Conservation (phyloP, 2,329 filamentous ascomycete genomes). For the Claviceps arundinis region DNA sequence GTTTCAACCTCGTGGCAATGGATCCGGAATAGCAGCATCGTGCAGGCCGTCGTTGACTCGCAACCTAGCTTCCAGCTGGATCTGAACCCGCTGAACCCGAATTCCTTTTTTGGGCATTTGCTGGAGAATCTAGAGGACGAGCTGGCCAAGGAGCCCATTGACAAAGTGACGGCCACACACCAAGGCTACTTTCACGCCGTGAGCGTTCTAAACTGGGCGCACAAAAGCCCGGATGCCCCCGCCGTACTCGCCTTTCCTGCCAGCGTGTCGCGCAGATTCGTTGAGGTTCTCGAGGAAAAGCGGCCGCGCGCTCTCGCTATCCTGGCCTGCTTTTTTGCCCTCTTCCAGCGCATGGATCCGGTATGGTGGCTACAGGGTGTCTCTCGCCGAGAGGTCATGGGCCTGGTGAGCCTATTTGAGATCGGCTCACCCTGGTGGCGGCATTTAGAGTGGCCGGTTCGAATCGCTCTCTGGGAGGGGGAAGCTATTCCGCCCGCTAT, state of each 20-base stretch:
- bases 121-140: conserved; percentile 46
- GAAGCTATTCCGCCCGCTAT: conserved; percentile 37
- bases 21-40: conserved; percentile 42
- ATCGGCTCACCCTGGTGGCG: conserved; percentile 47
- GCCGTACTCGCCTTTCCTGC: conserved; percentile 51
- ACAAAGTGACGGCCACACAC: conserved; percentile 18
- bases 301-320: conserved; percentile 50
- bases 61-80: conserved; percentile 50
- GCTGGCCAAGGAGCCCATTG: conserved; percentile 24
- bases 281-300: conserved; percentile 44
- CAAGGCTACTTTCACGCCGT: conserved; percentile 51
- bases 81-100: conserved; percentile 34
- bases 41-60: conserved; percentile 49
- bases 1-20: conserved; percentile 52
- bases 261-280: conserved; percentile 47
- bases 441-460: conserved; percentile 47
- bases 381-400: conserved; percentile 50
- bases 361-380: conserved; percentile 62
- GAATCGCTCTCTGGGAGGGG: conserved; percentile 44
- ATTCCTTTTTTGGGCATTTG: conserved; percentile 48
- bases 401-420: conserved; percentile 46
- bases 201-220: conserved; percentile 54
- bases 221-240: conserved; percentile 44
- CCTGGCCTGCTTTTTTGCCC: conserved; percentile 52
- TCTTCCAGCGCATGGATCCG: conserved; percentile 46